Conservation (phyloP, 2,329 filamentous ascomycete genomes). For the Pseudogymnoascus sp. region DNA sequence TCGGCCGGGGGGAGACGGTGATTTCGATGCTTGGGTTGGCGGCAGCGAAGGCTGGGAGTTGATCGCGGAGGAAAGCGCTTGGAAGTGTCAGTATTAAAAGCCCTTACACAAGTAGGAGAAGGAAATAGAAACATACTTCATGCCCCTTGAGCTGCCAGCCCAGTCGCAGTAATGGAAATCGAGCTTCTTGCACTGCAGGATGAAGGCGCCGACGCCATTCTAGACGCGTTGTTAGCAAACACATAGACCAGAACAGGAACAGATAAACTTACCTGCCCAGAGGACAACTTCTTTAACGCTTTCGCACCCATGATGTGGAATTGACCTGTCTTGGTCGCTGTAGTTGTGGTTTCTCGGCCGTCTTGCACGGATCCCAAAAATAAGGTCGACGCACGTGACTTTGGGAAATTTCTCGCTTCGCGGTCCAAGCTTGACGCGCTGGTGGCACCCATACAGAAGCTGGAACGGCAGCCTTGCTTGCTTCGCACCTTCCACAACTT, state of each 20-base stretch:
- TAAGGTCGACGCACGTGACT: background rate
- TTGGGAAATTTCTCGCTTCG: constrained; percentile 1
- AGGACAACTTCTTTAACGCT: constrained; percentile 44
- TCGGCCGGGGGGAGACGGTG: constrained; percentile 79
- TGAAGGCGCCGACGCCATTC: constrained; percentile 96
- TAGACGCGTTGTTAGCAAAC: constrained; percentile 33
- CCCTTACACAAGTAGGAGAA: constrained; percentile 2
- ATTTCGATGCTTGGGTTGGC: constrained; percentile 86
- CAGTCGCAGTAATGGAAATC: constrained; percentile 98
- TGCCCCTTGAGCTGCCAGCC: constrained; percentile 85
- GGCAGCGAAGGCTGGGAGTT: constrained; percentile 69
- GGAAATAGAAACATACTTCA: constrained; percentile 59
- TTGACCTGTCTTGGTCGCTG: background rate
- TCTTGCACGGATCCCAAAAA: background rate
- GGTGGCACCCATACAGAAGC: background rate
- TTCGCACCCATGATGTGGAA: constrained; percentile 41
- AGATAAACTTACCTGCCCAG: constrained; percentile 40
- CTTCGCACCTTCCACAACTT: background rate
- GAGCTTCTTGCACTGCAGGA: constrained; percentile 92
- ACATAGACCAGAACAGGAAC: background rate
- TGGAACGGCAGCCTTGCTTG: background rate
- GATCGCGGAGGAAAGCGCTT: constrained; percentile 73
- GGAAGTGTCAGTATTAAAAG: constrained; percentile 6
- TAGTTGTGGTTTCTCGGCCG: background rate
- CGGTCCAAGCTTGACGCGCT: constrained; percentile 1